Evolutionary conservation across 257 asterid species (phyloP).

Genomic region (Jacaranda copaia): DNA sequence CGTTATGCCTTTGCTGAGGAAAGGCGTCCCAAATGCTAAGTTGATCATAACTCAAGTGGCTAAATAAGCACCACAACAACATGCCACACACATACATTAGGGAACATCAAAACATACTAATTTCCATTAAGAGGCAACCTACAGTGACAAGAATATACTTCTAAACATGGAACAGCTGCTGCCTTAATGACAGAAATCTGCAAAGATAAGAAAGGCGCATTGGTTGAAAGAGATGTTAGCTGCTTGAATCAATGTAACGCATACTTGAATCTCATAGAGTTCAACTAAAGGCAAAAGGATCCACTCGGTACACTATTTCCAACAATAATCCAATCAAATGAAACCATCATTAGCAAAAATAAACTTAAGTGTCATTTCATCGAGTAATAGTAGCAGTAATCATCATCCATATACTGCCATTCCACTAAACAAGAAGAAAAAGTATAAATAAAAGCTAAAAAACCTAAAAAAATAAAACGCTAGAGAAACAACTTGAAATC

Average conservation of each 20-base stretch:
- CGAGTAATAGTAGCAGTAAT: not conserved
- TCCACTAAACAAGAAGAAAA: not conserved
- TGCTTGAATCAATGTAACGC: no score
- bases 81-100: not conserved
- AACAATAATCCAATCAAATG: not conserved
- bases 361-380: not conserved
- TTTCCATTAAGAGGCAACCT: not conserved
- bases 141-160: not conserved
- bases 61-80: not conserved
- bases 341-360: not conserved
- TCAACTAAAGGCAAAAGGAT: not conserved
- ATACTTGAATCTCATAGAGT: not conserved
- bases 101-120: not conserved
- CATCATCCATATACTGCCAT: not conserved
- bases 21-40: not conserved
- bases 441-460: not conserved
- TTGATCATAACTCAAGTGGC: not conserved
- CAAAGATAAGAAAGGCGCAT: not conserved
- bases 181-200: not conserved
- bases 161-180: not conserved
- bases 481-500: not conserved
- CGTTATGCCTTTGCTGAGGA: not conserved
- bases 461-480: not conserved
- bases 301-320: not conserved
- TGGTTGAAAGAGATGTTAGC: no score